Base-by-base conservation (phyloP, 495 filamentous ascomycete genomes). In the Podospora pseudocomata region DNA sequence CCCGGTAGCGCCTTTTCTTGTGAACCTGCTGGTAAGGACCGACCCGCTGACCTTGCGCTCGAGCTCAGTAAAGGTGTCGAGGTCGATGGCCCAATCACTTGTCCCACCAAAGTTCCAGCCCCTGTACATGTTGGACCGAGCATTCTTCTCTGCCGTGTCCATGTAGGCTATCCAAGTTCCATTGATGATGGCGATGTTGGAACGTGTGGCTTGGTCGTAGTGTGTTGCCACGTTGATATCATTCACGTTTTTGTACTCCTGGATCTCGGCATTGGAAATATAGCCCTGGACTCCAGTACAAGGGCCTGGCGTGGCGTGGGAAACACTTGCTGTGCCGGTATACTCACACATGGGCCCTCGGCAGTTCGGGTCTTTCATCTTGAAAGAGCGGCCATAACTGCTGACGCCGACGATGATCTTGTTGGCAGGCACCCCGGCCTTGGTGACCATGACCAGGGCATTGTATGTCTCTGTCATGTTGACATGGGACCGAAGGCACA, bases 381-480 rank as follows among this genome's bases (percentile, higher is more conserved):
- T 65, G 70, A 81, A 81, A 5, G 71, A 72, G 15, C 79, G 77
- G 0, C 80, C 77, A 66, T 83, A 83, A 64, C 75, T 76, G 4
- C 75, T 18, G 0, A 79, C 68, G 3, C 82, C 79, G 7, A 81
- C 77, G 2, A 79, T 49, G 18, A 84, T 61, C 66, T 79, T 83
- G 49, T 70, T 76, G 0, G 74, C 56, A 0, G 77, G 78, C 5
- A 84, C 79, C 19, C 83, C 82, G 2, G 82, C 81, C 68, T 85
- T 85, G 49, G 82, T 85, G 32, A 84, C 75, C 80, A 85, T 82
- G 20, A 76, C 61, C 1, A 84, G 70, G 1, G 78, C 73, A 15
- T 74, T 27, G 26, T 66, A 44, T 2, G 80, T 84, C 69, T 85
- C 82, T 3, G 82, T 82, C 39, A 69, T 19, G 64, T 83, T 83